These are phyloP conservation scores for Colletotrichum lindemuthianum DNA, from an alignment of 2,329 filamentous ascomycete species.

Conservation along the genomic window DNA sequence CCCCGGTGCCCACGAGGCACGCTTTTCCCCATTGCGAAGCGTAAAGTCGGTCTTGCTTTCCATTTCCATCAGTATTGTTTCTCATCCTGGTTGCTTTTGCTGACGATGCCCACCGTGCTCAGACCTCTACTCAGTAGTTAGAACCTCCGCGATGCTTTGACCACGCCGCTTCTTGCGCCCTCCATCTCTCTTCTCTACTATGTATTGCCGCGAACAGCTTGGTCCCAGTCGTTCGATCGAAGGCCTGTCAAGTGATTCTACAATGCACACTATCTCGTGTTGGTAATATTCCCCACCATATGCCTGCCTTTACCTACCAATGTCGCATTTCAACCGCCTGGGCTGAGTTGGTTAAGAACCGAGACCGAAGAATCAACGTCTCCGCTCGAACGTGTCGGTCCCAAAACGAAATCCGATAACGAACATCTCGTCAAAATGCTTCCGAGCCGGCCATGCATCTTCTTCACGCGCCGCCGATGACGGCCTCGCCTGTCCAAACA, in stretches of 20 bases:
- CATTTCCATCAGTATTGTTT: constrained; percentile 14
- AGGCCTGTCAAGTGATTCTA: constrained; percentile 13
- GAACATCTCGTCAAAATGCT: background rate
- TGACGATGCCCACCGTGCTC: constrained; percentile 10
- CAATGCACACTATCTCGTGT: constrained; percentile 10
- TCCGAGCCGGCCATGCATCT: constrained; percentile 5
- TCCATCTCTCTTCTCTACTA: constrained; percentile 1
- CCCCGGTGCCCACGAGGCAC: background rate
- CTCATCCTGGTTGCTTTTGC: background rate
- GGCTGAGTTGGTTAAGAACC: background rate
- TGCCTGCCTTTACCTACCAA: constrained; percentile 1
- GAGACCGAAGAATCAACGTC: background rate
- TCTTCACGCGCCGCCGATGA: too few species aligned
- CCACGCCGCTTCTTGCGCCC: background rate
- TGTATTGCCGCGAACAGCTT: constrained; percentile 10
- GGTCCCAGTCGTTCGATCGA: constrained; percentile 21
- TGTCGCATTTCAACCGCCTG: background rate
- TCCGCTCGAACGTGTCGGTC: background rate
- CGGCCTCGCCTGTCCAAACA: too few species aligned
- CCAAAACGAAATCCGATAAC: background rate
- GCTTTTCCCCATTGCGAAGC: constrained; percentile 21
- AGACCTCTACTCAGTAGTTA: constrained; percentile 22
- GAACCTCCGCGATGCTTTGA: constrained; percentile 22
- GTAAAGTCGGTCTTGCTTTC: constrained; percentile 17
- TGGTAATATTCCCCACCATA: constrained; percentile 8